These are phyloP conservation scores for Curvularia verruculosa DNA, from an alignment of 2,329 filamentous ascomycete genomes.

Conservation along the genomic window DNA sequence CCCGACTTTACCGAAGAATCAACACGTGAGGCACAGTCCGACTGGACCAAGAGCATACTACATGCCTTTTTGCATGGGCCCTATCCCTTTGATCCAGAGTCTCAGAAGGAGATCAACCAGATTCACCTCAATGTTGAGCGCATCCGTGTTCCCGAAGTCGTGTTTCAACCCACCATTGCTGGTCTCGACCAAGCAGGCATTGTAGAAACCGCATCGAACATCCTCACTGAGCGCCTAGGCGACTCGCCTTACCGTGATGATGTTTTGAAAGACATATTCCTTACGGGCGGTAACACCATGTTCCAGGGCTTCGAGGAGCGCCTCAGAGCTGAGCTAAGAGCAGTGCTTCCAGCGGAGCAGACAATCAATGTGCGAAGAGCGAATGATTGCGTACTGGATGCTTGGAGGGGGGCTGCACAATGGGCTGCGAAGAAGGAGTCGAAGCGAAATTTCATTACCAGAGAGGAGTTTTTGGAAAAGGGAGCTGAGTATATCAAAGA, in stretches of 20 bases:
- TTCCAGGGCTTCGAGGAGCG: constrained; percentile 88
- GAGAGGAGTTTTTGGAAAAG: constrained; percentile 88
- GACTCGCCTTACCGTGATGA: constrained; percentile 64
- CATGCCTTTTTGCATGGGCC: constrained; percentile 91
- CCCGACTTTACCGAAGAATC: constrained; percentile 89
- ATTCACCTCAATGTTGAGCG: constrained; percentile 96
- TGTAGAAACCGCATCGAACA: constrained; percentile 88
- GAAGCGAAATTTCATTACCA: constrained; percentile 71
- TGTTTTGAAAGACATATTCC: constrained; percentile 84
- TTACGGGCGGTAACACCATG: constrained; percentile 90
- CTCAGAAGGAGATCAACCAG: constrained; percentile 81
- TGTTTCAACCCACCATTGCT: constrained; percentile 91
- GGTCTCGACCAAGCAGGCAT: constrained; percentile 93
- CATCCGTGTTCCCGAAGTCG: constrained; percentile 89
- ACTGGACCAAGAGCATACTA: constrained; percentile 91
- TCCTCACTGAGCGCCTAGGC: constrained; percentile 80
- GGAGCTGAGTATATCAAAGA: constrained; percentile 92
- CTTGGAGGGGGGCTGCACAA: constrained; percentile 88
- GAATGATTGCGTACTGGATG: constrained; percentile 78
- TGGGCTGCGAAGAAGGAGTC: constrained; percentile 73
- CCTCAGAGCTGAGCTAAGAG: constrained; percentile 71
- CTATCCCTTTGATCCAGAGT: constrained; percentile 80
- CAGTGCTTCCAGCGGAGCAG: constrained; percentile 73
- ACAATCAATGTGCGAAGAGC: constrained; percentile 75
- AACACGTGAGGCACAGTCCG: constrained; percentile 87